Evolutionary conservation across 148 eudicot genomes (phyloP).

Genomic region (Talinum fruticosum): DNA sequence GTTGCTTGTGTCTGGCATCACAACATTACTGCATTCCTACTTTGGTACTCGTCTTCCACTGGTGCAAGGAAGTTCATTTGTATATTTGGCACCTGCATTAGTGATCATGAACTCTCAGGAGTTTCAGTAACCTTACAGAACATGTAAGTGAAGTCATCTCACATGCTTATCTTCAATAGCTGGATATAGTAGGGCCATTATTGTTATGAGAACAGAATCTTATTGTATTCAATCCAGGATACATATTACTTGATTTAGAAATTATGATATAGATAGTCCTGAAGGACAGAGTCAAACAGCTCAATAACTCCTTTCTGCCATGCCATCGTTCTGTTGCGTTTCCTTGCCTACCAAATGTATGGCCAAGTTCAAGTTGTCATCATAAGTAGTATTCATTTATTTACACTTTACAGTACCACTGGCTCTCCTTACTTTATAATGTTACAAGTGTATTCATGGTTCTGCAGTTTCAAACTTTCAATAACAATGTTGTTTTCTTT

Average conservation of each 20-base stretch:
- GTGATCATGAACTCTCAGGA: constrained; percentile 81
- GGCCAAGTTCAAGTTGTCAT: neutral
- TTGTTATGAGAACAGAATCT: neutral
- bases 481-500: constrained; percentile 9
- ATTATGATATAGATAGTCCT: neutral
- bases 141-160: constrained; percentile 50
- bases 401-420: neutral
- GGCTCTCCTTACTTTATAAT: neutral
- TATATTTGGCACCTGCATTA: constrained; percentile 86
- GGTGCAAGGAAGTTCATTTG: constrained; percentile 97
- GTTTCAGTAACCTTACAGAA: constrained; percentile 74
- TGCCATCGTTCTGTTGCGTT: neutral
- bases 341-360: neutral
- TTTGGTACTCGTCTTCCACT: constrained; percentile 95
- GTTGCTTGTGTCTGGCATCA: constrained; percentile 78
- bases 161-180: neutral
- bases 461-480: constrained; percentile 9
- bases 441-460: neutral
- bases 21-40: constrained; percentile 77
- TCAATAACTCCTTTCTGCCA: no score
- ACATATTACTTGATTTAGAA: neutral
- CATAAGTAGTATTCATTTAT: neutral
- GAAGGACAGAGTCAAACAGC: neutral
- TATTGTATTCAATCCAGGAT: constrained; percentile 4
- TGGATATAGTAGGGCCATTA: neutral